Evolutionary conservation across 106 monocot genomes (phyloP).

Genomic region (Dactylorhiza incarnata): DNA sequence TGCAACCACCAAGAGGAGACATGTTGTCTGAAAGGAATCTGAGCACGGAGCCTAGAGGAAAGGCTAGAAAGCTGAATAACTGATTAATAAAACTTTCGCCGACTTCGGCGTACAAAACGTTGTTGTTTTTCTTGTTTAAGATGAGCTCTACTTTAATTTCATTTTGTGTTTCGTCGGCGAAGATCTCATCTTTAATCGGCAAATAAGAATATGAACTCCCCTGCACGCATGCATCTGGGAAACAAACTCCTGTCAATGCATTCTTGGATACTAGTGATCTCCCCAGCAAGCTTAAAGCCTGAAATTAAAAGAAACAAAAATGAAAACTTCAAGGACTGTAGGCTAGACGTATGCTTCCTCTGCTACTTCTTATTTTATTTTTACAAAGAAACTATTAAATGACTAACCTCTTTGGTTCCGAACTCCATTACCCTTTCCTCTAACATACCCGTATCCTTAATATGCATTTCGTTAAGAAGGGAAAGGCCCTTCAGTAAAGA

Average conservation of each 20-base stretch:
- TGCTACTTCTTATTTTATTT: too few relatives aligned
- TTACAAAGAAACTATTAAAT: not conserved
- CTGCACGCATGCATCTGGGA: not conserved
- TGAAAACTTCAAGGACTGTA: too few relatives aligned
- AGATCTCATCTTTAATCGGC: too few relatives aligned
- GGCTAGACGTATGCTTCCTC: not conserved
- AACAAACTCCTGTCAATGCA: not conserved
- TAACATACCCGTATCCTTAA: constrained; percentile 2
- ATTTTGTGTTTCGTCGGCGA: too few relatives aligned
- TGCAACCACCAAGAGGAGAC: too few relatives aligned
- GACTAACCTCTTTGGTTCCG: constrained; percentile 8
- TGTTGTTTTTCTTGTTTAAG: too few relatives aligned
- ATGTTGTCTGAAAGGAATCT: too few relatives aligned
- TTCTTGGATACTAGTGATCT: not conserved
- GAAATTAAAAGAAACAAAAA: not conserved
- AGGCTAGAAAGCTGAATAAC: too few relatives aligned
- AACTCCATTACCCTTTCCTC: constrained; percentile 1
- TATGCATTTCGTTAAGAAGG: constrained; percentile 4
- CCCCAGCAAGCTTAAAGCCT: not conserved
- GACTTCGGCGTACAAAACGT: too few relatives aligned
- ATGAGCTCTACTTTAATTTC: too few relatives aligned
- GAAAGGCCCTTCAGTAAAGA: not conserved
- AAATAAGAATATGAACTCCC: not conserved
- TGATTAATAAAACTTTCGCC: too few relatives aligned
- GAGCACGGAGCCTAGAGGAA: too few relatives aligned